Evolutionary conservation across 2,329 filamentous ascomycete species (phyloP).

Genomic region (Penicillium fuscoglaucum): DNA sequence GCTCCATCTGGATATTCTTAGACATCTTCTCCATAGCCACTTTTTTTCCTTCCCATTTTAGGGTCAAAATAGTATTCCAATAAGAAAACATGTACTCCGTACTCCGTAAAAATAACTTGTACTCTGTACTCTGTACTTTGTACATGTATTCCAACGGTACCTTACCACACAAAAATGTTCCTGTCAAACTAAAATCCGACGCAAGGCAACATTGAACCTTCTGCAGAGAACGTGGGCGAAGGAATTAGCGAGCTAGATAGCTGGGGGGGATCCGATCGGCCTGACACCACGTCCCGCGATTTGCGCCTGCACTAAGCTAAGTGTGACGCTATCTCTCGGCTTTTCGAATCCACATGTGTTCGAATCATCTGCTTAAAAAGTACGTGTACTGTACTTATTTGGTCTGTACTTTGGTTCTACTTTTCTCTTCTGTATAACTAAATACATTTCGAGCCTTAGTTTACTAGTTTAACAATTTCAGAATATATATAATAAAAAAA

Average conservation of each 20-base stretch:
- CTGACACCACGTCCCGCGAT: constrained; percentile 1
- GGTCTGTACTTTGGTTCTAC: not conserved
- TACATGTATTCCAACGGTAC: not conserved
- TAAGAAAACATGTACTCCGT: not conserved
- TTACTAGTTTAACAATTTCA: not conserved
- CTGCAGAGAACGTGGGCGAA: not conserved
- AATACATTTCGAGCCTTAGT: not conserved
- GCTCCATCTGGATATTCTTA: constrained; percentile 12
- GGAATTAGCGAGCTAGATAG: not conserved
- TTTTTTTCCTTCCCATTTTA: not conserved
- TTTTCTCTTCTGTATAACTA: too few species aligned
- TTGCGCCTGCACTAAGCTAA: not conserved
- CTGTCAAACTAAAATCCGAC: not conserved
- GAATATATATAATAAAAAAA: not conserved
- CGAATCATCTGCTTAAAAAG: not conserved
- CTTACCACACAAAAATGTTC: not conserved
- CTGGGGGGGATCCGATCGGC: constrained; percentile 2
- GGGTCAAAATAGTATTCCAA: not conserved
- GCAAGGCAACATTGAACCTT: not conserved
- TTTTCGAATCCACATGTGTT: constrained; percentile 1
- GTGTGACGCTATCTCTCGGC: not conserved
- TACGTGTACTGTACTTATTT: not conserved
- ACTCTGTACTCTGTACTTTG: not conserved
- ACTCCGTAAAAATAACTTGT: not conserved
- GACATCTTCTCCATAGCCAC: constrained; percentile 7